phyloP scores from a whole-genome alignment of 805 yeast genomes.

The Maudiozyma pseudohumilis region DNA sequence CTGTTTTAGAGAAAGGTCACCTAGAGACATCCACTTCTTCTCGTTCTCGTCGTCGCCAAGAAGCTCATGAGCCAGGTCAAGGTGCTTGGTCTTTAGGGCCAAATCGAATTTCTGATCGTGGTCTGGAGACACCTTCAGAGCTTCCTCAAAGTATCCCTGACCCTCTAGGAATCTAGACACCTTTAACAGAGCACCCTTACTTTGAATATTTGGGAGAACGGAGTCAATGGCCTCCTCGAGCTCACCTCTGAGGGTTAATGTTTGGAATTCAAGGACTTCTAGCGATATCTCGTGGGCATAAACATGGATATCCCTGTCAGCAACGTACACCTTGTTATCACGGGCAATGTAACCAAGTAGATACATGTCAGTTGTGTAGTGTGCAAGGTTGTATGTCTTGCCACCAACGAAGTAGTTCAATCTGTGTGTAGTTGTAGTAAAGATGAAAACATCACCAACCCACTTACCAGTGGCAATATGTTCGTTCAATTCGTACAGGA shows the following conservation, averaged over 20 bases:
- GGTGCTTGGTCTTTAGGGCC: constrained; percentile 66
- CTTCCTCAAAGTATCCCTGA: constrained; percentile 79
- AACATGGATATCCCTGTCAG: constrained; percentile 83
- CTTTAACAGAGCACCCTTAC: constrained; percentile 55
- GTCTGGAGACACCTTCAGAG: constrained; percentile 75
- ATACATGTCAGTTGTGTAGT: constrained; percentile 81
- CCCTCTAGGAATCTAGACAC: constrained; percentile 90
- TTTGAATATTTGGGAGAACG: constrained; percentile 48
- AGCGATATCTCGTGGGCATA: constrained; percentile 73
- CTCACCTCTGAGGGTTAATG: constrained; percentile 91
- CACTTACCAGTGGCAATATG: constrained; percentile 81
- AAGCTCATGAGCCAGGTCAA: constrained; percentile 60
- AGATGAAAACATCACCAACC: constrained; percentile 95
- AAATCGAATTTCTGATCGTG: constrained; percentile 86
- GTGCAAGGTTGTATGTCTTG: constrained; percentile 81
- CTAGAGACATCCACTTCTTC: constrained; percentile 83
- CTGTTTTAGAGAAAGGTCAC: constrained; percentile 69
- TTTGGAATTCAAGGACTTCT: constrained; percentile 88
- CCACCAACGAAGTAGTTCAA: constrained; percentile 93
- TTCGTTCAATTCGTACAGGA: constrained; percentile 73
- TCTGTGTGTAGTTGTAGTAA: constrained; percentile 78
- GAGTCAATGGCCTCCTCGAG: constrained; percentile 66
- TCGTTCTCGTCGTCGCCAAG: constrained; percentile 45
- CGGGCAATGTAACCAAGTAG: constrained; percentile 82
- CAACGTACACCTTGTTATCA: constrained; percentile 80